These are phyloP conservation scores for Alternaria gansuensis DNA, from an alignment of 2,329 filamentous ascomycete species.

Conservation along the genomic window DNA sequence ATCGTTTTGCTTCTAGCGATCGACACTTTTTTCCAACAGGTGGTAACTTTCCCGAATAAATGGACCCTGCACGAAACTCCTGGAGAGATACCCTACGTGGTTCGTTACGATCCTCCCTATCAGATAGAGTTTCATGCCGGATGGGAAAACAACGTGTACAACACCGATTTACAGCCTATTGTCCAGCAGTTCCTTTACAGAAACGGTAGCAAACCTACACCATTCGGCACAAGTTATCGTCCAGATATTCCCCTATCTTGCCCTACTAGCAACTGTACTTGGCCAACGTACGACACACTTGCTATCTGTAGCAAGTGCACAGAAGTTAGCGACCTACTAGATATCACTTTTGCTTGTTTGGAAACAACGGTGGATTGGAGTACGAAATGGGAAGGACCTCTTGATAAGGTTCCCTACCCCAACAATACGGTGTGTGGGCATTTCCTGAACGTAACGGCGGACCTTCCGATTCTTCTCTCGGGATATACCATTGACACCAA, in stretches of 20 bases:
- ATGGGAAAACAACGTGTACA: background rate
- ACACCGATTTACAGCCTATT: background rate
- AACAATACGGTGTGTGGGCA: slow-evolving; percentile 39
- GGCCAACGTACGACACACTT: slow-evolving; percentile 39
- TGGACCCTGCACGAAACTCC: no score
- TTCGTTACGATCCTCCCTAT: background rate
- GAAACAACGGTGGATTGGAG: slow-evolving; percentile 30
- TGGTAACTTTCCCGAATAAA: no score
- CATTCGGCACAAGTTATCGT: slow-evolving; percentile 34
- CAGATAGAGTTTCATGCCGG: background rate
- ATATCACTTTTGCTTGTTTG: slow-evolving; percentile 25
- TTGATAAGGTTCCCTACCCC: slow-evolving; percentile 3
- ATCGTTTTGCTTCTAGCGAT: slow-evolving; percentile 34
- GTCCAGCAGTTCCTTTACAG: slow-evolving; percentile 25
- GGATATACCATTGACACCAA: slow-evolving; percentile 22
- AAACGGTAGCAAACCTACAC: slow-evolving; percentile 34
- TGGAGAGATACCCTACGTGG: no score
- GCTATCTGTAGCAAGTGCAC: slow-evolving; percentile 38
- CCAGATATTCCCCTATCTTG: slow-evolving; percentile 40
- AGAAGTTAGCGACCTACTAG: slow-evolving; percentile 15
- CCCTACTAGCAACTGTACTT: slow-evolving; percentile 44
- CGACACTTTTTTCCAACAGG: slow-evolving; percentile 47
- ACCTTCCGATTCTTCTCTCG: slow-evolving; percentile 26
- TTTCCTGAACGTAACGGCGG: slow-evolving; percentile 36
- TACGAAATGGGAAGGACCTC: slow-evolving; percentile 2